These are phyloP conservation scores for Dothidotthia symphoricarpi DNA, from an alignment of 2,329 filamentous ascomycete species.

Conservation along the genomic window DNA sequence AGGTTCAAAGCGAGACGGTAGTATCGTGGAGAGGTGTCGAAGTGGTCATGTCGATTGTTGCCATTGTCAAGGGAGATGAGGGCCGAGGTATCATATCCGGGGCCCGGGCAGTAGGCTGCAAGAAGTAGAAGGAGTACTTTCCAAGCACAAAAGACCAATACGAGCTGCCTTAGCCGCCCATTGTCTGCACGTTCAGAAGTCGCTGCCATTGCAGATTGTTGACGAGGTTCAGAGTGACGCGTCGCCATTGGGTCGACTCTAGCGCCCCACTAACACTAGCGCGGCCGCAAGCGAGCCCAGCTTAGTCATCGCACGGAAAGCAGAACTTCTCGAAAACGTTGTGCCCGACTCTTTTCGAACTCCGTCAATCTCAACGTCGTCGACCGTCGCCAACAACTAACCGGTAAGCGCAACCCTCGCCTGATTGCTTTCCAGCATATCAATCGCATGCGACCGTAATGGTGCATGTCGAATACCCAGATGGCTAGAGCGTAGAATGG, in stretches of 20 bases:
- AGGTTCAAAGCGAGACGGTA: constrained; percentile 55
- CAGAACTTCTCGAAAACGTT: neutral
- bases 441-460: constrained; percentile 32
- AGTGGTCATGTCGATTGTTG: constrained; percentile 17
- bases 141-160: constrained; percentile 58
- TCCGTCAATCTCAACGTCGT: constrained; percentile 33
- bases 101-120: constrained; percentile 57
- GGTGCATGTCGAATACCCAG: constrained; percentile 34
- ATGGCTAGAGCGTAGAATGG: constrained; percentile 42
- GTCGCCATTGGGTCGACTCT: constrained; percentile 14
- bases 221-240: constrained; percentile 4
- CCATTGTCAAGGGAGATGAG: constrained; percentile 48
- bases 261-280: constrained; percentile 4
- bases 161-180: constrained; percentile 7
- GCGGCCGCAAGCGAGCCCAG: constrained; percentile 3
- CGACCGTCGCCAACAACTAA: constrained; percentile 37
- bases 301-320: too few relatives aligned
- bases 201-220: constrained; percentile 1
- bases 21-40: constrained; percentile 14
- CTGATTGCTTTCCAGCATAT: constrained; percentile 34
- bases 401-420: constrained; percentile 40
- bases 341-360: constrained; percentile 13
- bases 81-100: constrained; percentile 77
- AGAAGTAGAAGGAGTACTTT: constrained; percentile 66
- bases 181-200: neutral